Percentiles rank a stretch among this genome's conserved stretches.
Conservation (phyloP, 352 stramenopile species). For the Phytophthora agathidicida region DNA sequence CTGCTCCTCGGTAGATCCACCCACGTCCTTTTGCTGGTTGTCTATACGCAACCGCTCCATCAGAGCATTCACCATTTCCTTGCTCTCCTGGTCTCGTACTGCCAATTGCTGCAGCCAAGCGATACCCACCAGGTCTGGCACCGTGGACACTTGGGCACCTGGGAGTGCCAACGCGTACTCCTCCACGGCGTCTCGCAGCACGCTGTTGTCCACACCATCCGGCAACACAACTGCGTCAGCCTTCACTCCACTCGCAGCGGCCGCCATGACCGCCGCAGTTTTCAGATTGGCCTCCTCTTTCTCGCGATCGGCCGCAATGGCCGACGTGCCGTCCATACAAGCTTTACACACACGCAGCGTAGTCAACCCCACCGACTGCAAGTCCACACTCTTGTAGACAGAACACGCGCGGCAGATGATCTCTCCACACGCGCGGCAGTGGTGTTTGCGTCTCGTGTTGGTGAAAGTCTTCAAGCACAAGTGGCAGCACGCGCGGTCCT, state of each 20-base stretch:
- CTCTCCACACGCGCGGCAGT: conserved; percentile 84
- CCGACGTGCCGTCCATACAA: conserved; percentile 72
- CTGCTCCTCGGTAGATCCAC: conserved; percentile 38
- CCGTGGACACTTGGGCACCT: conserved; percentile 50
- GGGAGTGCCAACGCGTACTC: conserved; percentile 79
- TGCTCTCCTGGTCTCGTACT: conserved; percentile 69
- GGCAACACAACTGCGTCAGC: conserved; percentile 37
- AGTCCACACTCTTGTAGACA: conserved; percentile 79
- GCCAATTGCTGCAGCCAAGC: conserved; percentile 81
- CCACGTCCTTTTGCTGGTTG: conserved; percentile 30
- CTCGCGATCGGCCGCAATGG: conserved; percentile 9
- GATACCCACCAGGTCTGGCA: conserved; percentile 79
- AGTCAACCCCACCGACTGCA: conserved; percentile 74
- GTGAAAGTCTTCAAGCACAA: conserved; percentile 86
- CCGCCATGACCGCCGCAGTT: conserved; percentile 20
- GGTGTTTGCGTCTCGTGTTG: conserved; percentile 78
- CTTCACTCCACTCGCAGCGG: conserved; percentile 15
- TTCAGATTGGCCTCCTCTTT: conserved; percentile 32
- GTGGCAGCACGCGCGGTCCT: conserved; percentile 82
- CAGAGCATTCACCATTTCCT: conserved; percentile 68
- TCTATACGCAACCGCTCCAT: conserved; percentile 72
- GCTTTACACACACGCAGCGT: conserved; percentile 82
- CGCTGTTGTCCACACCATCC: conserved; percentile 44
- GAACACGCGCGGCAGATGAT: conserved; percentile 85
- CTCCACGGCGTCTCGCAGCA: conserved; percentile 66